Evolutionary conservation across 768 basidiomycete genomes (phyloP), one percentile per base, ranked within the genome.

Genomic region (Rhodocollybia butyracea): DNA sequence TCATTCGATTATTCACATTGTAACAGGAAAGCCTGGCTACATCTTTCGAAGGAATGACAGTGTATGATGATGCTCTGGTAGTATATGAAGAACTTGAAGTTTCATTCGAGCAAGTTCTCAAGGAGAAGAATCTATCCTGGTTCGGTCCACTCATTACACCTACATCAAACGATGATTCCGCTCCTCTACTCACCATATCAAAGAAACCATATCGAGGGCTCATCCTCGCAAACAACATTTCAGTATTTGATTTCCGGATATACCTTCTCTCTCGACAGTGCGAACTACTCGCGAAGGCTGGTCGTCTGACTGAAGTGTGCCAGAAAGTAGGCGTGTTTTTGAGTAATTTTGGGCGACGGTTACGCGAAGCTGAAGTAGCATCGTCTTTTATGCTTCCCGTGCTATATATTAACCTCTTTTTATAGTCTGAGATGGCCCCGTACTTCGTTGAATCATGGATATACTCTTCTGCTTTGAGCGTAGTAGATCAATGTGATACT

Each of bases 381-480:
- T 57, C 3, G 32, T 39, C 7, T 60, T 52, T 32, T 22, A 22
- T 26, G 51, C 26, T 22, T 15, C 4, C 54, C 56, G 27, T 26
- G 41, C 46, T 42, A 32, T 32, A 40, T 21, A 17, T 57, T 54
- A 60, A 52, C 41, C 47, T 54, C 30, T 21, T 42, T 58, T 60
- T n/a, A n/a, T 57, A 86, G 82, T 66, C 63, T 31, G 77, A 74
- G 3, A 72, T 89, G 22, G 80, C 88, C 0, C 72, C 74, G 17
- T 82, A 86, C 64, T 97, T 96, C 66, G 76, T 97, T 31, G 91
- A 97, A 66, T 88, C 91, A 0, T 99, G 97, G 97, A 88, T 82
- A 31, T 98, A 93, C 70, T 92, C 90, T 17, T 92, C 94, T 0
- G 86, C 92, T 19, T 75, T 95, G 41, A 91, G 87, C 59, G 84